These are phyloP conservation scores for Cladophialophora immunda DNA, from an alignment of 2,329 filamentous ascomycete species.

Conservation along the genomic window DNA sequence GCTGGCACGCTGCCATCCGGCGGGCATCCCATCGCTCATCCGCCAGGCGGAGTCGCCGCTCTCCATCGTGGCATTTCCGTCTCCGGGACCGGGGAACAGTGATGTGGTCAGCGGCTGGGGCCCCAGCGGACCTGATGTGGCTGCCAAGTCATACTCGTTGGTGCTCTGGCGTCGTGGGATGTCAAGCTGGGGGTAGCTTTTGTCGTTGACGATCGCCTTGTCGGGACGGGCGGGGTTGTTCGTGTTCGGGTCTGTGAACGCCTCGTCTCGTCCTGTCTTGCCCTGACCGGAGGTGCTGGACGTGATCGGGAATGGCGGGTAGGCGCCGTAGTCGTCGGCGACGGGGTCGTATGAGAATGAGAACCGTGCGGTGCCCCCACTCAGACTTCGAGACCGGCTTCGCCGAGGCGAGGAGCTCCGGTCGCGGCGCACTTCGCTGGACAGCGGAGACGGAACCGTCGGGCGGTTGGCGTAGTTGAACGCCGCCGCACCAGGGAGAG, in stretches of 20 bases:
- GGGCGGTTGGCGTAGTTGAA: conserved; percentile 31
- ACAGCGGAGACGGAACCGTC: conserved; percentile 32
- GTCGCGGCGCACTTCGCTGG: conserved; percentile 32
- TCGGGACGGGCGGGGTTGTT: not conserved
- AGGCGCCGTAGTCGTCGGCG: conserved; percentile 13
- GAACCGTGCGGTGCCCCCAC: conserved; percentile 13
- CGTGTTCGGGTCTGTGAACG: not conserved
- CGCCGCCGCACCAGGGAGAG: conserved; percentile 19
- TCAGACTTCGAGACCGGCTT: conserved; percentile 17
- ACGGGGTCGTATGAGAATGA: conserved; percentile 10
- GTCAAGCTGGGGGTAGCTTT: conserved; percentile 32
- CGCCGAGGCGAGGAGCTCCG: not conserved
- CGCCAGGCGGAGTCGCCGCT: conserved; percentile 31
- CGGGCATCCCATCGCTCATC: conserved; percentile 34
- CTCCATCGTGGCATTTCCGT: conserved; percentile 1
- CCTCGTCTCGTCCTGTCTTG: not conserved
- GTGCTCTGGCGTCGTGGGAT: conserved; percentile 26
- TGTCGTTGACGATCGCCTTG: conserved; percentile 30
- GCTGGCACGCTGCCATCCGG: conserved; percentile 33
- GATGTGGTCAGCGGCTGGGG: conserved; percentile 7
- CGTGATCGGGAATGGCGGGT: not conserved
- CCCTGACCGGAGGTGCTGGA: not conserved
- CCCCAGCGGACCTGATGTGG: conserved; percentile 7
- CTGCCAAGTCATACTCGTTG: conserved; percentile 20
- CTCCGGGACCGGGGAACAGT: not conserved